Conservation (phyloP, 116 monocot species). For the Trichopus zeylanicus region DNA sequence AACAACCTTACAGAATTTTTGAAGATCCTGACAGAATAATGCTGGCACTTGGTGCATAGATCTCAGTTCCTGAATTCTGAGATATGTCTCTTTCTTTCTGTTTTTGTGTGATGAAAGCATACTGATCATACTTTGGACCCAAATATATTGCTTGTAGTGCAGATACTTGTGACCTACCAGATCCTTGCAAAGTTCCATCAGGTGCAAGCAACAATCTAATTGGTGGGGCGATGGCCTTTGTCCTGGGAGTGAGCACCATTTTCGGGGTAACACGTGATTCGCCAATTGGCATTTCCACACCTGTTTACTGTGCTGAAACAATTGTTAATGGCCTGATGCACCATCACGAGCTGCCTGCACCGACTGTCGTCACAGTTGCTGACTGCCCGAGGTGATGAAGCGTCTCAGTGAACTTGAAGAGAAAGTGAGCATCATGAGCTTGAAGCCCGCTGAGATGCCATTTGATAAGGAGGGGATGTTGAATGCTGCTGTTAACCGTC, state of each 20-base stretch:
- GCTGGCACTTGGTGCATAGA: no score
- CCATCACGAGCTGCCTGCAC: slow-evolving; percentile 11
- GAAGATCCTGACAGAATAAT: no score
- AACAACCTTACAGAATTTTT: no score
- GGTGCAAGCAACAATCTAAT: slow-evolving; percentile 32
- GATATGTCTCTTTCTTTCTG: neutral
- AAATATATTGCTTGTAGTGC: neutral
- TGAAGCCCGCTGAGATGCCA: slow-evolving; percentile 46
- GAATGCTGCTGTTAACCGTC: slow-evolving; percentile 48
- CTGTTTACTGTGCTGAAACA: slow-evolving; percentile 12
- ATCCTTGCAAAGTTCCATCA: slow-evolving; percentile 28
- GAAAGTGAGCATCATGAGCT: slow-evolving; percentile 39
- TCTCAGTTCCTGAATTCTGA: no score
- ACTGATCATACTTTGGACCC: neutral
- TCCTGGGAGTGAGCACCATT: slow-evolving; percentile 68
- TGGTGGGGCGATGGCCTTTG: slow-evolving; percentile 68
- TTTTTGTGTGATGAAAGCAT: neutral
- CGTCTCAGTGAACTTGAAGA: slow-evolving; percentile 67
- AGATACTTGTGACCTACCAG: slow-evolving; percentile 4
- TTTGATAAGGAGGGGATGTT: slow-evolving; percentile 77
- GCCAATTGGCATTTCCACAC: slow-evolving; percentile 14
- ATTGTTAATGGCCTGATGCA: slow-evolving; percentile 16
- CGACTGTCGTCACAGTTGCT: slow-evolving; percentile 18
- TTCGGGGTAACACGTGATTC: slow-evolving; percentile 40
- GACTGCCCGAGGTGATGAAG: slow-evolving; percentile 44